Base-by-base conservation (phyloP, 345 rosid species). In the Schrenkiella parvula region DNA sequence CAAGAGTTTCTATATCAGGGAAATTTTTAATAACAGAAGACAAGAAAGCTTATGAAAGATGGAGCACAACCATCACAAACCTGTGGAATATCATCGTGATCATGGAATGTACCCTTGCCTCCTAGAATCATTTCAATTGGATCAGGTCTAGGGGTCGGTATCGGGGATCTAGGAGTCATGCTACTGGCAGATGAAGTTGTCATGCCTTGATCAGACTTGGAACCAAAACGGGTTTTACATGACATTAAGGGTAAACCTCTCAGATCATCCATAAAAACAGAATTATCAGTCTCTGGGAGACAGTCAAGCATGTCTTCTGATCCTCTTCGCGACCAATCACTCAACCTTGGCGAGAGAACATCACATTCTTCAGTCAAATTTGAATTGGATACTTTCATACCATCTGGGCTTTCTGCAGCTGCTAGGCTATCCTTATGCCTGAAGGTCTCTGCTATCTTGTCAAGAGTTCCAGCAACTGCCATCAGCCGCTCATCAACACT, bases 261-360 rank as follows among this genome's bases (percentile, higher is more conserved):
- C 80, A 95, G 78, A 78, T 92, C 99, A 73, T 95, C 99, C 89
- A 89, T 80, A 65, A 85, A 84, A 78, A 77, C 58, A 22, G 91
- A 86, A 84, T 82, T 86, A 72, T 92, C 97, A 35, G 88, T 76
- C 78, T 95, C 99, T 46, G 90, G 96, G 72, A 92, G 84, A 86
- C 92, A 90, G 78, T 95, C 98, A 17, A 92, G 96, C 99, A 87
- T 92, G 84, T 95, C 99, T 80, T 95, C 99, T 5, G 98, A 95
- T 62, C 98, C 98, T 80, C 98, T 89, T 60, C 89, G 78, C 15
- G 98, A 95, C 93, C 92, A 88, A 81, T 92, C 98, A 86, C 99
- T 95, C 52, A 92, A 79, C 76, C 90, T 95, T 12, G 99, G 99
- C 46, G 99, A 95, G 75, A 79, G 82, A 76, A 76, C 83, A 74